phyloP scores from a whole-genome alignment of 176 grass and related monocot species.

The Themeda triandra region DNA sequence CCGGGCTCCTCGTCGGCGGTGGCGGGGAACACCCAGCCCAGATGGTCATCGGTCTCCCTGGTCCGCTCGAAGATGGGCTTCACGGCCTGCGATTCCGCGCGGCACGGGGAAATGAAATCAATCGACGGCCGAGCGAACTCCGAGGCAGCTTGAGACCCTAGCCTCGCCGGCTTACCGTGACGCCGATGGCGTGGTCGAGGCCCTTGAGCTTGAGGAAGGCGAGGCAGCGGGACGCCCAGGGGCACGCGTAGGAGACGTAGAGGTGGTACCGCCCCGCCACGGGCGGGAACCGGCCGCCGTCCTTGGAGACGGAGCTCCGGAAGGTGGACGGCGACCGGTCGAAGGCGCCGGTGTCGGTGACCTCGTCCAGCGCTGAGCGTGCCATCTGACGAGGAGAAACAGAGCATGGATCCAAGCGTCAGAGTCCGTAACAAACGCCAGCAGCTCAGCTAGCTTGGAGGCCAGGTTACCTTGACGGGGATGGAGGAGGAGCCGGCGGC shows the following conservation, averaged over 20 bases:
- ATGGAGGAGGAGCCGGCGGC: background rate
- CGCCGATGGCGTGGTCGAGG: slow-evolving; percentile 64
- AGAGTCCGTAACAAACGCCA: background rate
- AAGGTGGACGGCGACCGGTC: slow-evolving; percentile 75
- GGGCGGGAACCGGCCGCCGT: slow-evolving; percentile 62
- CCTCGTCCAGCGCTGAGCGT: slow-evolving; percentile 72
- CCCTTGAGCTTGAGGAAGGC: slow-evolving; percentile 92
- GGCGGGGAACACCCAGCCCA: slow-evolving; percentile 85
- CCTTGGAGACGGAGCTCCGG: slow-evolving; percentile 71
- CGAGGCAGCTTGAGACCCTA: background rate
- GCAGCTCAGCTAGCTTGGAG: background rate
- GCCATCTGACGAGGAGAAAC: slow-evolving; percentile 59
- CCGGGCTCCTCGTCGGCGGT: slow-evolving; percentile 57
- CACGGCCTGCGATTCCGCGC: slow-evolving; percentile 36
- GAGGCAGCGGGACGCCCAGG: slow-evolving; percentile 91
- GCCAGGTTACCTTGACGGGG: background rate
- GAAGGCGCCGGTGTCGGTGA: slow-evolving; percentile 73
- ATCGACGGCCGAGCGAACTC: background rate
- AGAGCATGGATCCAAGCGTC: slow-evolving; percentile 5
- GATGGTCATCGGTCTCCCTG: slow-evolving; percentile 68
- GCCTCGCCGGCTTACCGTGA: slow-evolving; percentile 42
- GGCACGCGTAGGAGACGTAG: slow-evolving; percentile 95
- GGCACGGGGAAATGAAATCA: background rate
- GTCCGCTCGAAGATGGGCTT: slow-evolving; percentile 92
- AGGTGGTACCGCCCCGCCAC: slow-evolving; percentile 83